Evolutionary conservation across 257 asterid species (phyloP), one percentile per base, ranked within the genome.

Genomic region (Solanum arcanum): DNA sequence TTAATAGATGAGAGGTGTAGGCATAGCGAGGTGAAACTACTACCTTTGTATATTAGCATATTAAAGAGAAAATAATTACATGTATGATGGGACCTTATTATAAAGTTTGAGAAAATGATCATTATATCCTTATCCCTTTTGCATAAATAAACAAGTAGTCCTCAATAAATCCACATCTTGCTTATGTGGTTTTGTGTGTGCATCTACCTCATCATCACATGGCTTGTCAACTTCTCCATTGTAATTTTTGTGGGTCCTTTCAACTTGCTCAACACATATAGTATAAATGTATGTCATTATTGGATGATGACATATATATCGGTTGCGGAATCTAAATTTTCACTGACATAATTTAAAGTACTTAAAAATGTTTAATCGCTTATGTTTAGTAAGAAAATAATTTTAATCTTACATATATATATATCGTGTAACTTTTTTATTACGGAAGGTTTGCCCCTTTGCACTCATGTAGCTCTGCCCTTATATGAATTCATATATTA

Each of bases 351-450:
- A 23, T 9, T 9, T 60, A 60, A 0, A 18, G 25, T 56, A 20
- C 8, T 56, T 5, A 56, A 56, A 1, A 20, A 56, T 0, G 8
- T 20, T 18, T n/a, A 7, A 56, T 20, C 12, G 7, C 0, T 18
- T 56, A 56, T 56, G 0, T 56, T 20, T 7, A 56, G 7, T 18
- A 56, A 56, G 4, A 56, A 18, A 56, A 56, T 56, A 56, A 0
- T 56, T 56, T 18, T 56, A 56, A 0, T 56, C 0, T 56, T 56
- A 18, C 7, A 56, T 52, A 6, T 35, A 35, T 35, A 33, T 16
- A 18, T 52, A 52, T 0, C 0, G n/a, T 56, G 64, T 56, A 56
- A 7, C 0, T 18, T 18, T 56, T 56, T 56, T 0, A 0, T 16
- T 16, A 52, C 3, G 18, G 4, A 52, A 52, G 62, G 62, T 52